These are phyloP conservation scores for Geranium incanum DNA, from an alignment of 441 rosid genomes.

Conservation along the genomic window DNA sequence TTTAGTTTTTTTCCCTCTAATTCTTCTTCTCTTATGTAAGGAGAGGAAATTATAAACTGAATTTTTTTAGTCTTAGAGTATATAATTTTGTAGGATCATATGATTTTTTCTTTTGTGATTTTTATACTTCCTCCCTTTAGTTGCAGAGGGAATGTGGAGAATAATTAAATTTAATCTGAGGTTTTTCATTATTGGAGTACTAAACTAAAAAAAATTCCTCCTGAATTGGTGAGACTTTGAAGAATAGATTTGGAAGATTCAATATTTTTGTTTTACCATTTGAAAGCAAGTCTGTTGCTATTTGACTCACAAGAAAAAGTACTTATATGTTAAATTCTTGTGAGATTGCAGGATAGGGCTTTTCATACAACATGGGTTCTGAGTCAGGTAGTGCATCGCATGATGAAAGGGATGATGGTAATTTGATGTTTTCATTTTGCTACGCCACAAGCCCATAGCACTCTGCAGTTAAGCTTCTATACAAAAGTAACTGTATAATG, in stretches of 20 bases:
- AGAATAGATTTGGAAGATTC: neutral
- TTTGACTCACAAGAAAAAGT: neutral
- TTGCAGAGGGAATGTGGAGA: neutral
- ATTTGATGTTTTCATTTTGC: neutral
- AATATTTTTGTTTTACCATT: neutral
- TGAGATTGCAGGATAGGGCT: constrained; percentile 13
- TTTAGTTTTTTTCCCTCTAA: neutral
- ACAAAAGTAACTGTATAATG: constrained; percentile 1
- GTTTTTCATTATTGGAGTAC: neutral
- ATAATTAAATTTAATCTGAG: neutral
- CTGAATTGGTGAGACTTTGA: neutral
- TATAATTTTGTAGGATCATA: neutral
- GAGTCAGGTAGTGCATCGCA: constrained; percentile 32
- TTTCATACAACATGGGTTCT: constrained; percentile 20
- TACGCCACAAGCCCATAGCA: neutral
- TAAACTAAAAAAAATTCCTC: neutral
- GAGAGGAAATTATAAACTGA: neutral
- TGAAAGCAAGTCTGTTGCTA: neutral
- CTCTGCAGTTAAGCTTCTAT: constrained; percentile 2
- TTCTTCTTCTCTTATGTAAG: neutral
- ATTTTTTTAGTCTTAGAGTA: neutral
- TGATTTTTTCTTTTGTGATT: neutral
- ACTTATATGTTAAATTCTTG: neutral
- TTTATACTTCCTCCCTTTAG: neutral
- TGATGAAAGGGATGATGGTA: constrained; percentile 41